Percentiles rank a stretch among this genome's conserved stretches.
Evolutionary conservation across 2,329 filamentous ascomycete genomes (phyloP).

Genomic region (Trichoderma koningii): DNA sequence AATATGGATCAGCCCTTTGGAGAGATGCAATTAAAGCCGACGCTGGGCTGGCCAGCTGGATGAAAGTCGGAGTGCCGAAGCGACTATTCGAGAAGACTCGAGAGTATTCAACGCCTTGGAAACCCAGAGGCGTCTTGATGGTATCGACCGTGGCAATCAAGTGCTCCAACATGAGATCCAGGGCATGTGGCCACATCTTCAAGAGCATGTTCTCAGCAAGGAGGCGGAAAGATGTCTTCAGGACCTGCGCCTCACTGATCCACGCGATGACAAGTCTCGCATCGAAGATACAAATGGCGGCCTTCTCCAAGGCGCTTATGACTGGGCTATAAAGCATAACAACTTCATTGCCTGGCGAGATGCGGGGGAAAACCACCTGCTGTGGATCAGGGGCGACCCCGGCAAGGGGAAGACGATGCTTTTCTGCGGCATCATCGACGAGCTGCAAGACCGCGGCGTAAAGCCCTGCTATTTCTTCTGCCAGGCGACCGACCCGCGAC

Average conservation of each 20-base stretch:
- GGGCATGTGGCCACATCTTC: background rate
- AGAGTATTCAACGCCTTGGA: too few relatives aligned
- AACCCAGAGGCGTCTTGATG: background rate
- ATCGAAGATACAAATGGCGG: slow-evolving; percentile 42
- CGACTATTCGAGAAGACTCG: background rate
- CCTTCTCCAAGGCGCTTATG: slow-evolving; percentile 38
- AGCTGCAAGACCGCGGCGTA: background rate
- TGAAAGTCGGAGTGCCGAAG: background rate
- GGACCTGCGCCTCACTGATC: slow-evolving; percentile 35
- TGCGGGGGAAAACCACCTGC: slow-evolving; percentile 34
- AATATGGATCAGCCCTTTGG: background rate
- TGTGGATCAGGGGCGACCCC: slow-evolving; percentile 41
- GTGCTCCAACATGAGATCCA: background rate
- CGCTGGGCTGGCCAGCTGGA: background rate
- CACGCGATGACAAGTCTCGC: slow-evolving; percentile 38
- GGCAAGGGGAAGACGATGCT: slow-evolving; percentile 45
- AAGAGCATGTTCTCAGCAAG: background rate
- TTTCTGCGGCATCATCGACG: slow-evolving; percentile 40
- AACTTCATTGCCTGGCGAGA: slow-evolving; percentile 32
- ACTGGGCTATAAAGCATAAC: slow-evolving; percentile 39
- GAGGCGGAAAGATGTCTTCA: slow-evolving; percentile 28
- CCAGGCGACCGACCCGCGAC: slow-evolving; percentile 32
- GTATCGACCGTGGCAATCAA: background rate
- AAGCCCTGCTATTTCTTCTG: slow-evolving; percentile 27
- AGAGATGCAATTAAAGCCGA: background rate